Base-by-base conservation (phyloP, 1,284 basidiomycete species). In the Microbotryomycetes sp. region DNA sequence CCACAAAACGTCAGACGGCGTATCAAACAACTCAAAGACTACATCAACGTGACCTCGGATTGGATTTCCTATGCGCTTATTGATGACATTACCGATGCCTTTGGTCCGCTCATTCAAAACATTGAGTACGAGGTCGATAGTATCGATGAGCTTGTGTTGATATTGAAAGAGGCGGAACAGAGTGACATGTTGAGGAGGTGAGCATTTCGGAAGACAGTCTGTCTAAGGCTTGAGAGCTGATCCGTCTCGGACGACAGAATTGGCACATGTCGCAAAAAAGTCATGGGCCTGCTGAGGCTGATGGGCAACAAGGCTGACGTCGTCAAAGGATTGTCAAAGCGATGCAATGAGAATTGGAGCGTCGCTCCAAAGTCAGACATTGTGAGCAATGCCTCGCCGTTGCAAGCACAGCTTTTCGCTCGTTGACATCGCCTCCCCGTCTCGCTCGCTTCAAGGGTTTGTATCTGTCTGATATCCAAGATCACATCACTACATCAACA, bases 231-330 rank as follows among this genome's bases (percentile, higher is more conserved):
- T n/a, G 29, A 36, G 45, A n/a, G 26, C 48, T 60, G 31, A 26
- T 25, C 48, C 56, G n/a, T 31, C n/a, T 54, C 26, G 26, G 32
- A 32, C 52, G 74, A 78, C 73, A 85, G 93, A 65, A 99, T 98
- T 72, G 96, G 96, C 49, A 97, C 92, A 0, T 98, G 96, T 76
- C 83, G 96, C 55, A 98, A 98, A 80, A 99, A 99, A 78, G 96
- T 99, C 72, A 98, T 99, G 96, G 96, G 96, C 30, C 78, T 99
- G 45, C 77, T 99, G 55, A 74, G 82, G 6, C 79, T 98, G 57
- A 97, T 99, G 94, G 96, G 96, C 45, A 97, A 96, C 79, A 99
- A 99, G 80, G 96, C 96, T 51, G 96, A 99, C 74, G 96, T 99
- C 64, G 96, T 99, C 66, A 99, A 98, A 75, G 96, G 96, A 19